Evolutionary conservation across 352 stramenopile species (phyloP).

Genomic region (Phytopythium vexans): DNA sequence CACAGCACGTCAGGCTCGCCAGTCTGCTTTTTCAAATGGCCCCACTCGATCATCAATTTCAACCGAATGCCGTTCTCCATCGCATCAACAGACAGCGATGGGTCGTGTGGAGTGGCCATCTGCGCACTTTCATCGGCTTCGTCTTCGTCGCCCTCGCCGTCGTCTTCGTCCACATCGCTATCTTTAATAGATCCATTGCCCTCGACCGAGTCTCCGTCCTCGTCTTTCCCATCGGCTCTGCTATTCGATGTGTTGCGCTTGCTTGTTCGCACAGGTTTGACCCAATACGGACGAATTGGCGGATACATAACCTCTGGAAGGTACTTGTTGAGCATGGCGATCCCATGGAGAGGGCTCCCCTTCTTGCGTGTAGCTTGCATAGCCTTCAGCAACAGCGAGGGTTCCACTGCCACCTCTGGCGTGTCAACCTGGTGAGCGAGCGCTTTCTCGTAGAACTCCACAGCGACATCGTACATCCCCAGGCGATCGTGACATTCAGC

Average conservation of each 20-base stretch:
- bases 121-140: constrained; percentile 40
- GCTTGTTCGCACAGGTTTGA: constrained; percentile 37
- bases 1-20: constrained; percentile 74
- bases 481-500: constrained; percentile 72
- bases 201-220: constrained; percentile 8
- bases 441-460: constrained; percentile 79
- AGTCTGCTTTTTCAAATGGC: constrained; percentile 64
- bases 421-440: constrained; percentile 49
- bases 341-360: constrained; percentile 43
- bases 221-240: constrained; percentile 18
- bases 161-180: constrained; percentile 38
- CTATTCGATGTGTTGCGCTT: constrained; percentile 15
- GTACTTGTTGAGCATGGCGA: constrained; percentile 51
- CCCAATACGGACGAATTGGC: constrained; percentile 83
- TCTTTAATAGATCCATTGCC: not conserved
- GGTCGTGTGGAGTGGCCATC: constrained; percentile 66
- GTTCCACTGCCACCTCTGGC: constrained; percentile 48
- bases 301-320: constrained; percentile 64
- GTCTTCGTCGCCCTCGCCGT: constrained; percentile 59
- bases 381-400: constrained; percentile 61
- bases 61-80: constrained; percentile 85
- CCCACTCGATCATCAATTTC: constrained; percentile 78
- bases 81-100: constrained; percentile 72
- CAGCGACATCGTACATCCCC: constrained; percentile 52
- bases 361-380: constrained; percentile 65